A percentile compares a stretch with the other conserved stretches of the same genome.
Evolutionary conservation across 1,284 basidiomycete genomes (phyloP).

Genomic region (Neonothopanus nambi): DNA sequence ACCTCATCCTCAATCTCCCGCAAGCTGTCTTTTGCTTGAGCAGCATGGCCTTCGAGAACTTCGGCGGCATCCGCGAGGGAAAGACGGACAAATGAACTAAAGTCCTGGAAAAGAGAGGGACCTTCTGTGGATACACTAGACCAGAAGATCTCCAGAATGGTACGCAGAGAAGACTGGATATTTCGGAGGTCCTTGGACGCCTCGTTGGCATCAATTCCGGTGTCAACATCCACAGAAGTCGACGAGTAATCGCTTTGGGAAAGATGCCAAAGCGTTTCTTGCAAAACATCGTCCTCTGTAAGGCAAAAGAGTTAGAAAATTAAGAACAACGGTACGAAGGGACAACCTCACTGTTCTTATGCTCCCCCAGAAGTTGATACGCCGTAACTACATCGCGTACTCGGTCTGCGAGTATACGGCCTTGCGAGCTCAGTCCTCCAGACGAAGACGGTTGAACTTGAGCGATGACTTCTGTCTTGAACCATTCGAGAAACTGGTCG

Average conservation of each 20-base stretch:
- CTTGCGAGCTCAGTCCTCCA: slow-evolving; percentile 51
- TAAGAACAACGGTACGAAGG: neutral
- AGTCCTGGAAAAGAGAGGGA: slow-evolving; percentile 53
- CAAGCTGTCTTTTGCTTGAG: slow-evolving; percentile 48
- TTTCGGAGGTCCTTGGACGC: slow-evolving; percentile 49
- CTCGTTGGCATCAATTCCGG: slow-evolving; percentile 43
- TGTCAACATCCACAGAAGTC: slow-evolving; percentile 32
- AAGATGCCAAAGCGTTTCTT: slow-evolving; percentile 63
- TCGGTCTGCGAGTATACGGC: slow-evolving; percentile 47
- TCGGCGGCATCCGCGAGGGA: slow-evolving; percentile 65
- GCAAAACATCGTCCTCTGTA: slow-evolving; percentile 60
- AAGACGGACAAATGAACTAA: slow-evolving; percentile 61
- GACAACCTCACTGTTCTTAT: slow-evolving; percentile 52
- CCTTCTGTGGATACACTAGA: slow-evolving; percentile 52
- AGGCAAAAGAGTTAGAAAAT: neutral
- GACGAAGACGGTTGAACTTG: slow-evolving; percentile 39
- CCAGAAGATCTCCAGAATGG: slow-evolving; percentile 52
- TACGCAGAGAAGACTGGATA: slow-evolving; percentile 48
- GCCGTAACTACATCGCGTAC: slow-evolving; percentile 50
- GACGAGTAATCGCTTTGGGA: slow-evolving; percentile 48
- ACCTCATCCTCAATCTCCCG: slow-evolving; percentile 57
- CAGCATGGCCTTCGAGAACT: slow-evolving; percentile 49
- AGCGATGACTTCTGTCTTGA: slow-evolving; percentile 47
- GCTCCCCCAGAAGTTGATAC: slow-evolving; percentile 49
- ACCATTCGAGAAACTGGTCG: slow-evolving; percentile 48